Base-by-base conservation (phyloP, 2,329 filamentous ascomycete genomes). In the Tolypocladium inflatum region DNA sequence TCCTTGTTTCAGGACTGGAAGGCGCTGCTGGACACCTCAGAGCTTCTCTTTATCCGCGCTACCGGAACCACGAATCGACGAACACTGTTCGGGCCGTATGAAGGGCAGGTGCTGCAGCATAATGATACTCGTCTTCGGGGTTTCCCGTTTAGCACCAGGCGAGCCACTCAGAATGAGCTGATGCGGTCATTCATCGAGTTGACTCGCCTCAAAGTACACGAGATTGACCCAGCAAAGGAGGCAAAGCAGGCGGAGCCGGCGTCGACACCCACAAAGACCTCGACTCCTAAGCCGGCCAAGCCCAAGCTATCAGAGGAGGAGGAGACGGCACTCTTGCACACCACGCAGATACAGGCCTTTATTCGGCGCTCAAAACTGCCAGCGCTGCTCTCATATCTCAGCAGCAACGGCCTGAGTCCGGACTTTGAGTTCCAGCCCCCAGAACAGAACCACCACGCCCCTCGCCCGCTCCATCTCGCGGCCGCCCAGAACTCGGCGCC, bases 101-200 rank as follows among this genome's bases (percentile, higher is more conserved):
- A 97, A 2, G 90, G 85, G 1, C 91, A 97, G 68, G 86, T 96
- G 1, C 73, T 99, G 57, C 85, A 80, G 59, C 82, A 85, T 13
- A 90, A 91, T 60, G 94, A 99, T 67, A 78, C 86, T 1, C 81
- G 94, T 41, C 80, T 96, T 66, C 82, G 94, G 58, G 88, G 90
- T 0, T 97, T 99, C 62, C 94, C 94, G 0, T 99, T 99, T 71
- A 96, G 83, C 70, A 99, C 94, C 10, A 83, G 91, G 15, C 81
- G 94, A 58, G 91, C 94, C 0, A 99, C 94, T 0, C 92, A 97
- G 68, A 90, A 88, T 54, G 94, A 99, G 72, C 84, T 99, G 0
- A 94, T 97, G 88, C 85, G 93, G 43, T 89, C 89, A 1, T 99
- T 97, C 66, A 89, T 96, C 61, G 94, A 99, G 74, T 80, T 99